A percentile compares a stretch with the other conserved stretches of the same genome.
Evolutionary conservation across 805 yeast genomes (phyloP).

Genomic region (Candida adriatica): DNA sequence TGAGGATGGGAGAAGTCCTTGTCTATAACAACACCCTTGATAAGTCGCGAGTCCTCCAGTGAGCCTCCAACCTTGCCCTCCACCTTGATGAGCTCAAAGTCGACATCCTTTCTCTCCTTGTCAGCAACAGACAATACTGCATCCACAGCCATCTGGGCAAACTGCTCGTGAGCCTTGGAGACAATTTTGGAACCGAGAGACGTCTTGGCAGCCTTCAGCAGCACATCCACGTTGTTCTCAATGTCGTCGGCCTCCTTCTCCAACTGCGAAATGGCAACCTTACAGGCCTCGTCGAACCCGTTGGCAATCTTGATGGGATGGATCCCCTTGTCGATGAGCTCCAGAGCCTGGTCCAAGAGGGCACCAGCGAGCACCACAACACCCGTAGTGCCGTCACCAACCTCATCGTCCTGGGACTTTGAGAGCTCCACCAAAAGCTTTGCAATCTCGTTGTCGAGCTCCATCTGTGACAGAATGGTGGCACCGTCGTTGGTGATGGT

Average conservation of each 20-base stretch:
- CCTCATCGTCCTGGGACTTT: conserved; percentile 94
- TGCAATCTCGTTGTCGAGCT: conserved; percentile 92
- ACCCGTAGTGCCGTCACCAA: conserved; percentile 99
- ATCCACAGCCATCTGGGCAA: conserved; percentile 96
- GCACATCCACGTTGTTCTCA: conserved; percentile 35
- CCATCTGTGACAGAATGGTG: conserved; percentile 93
- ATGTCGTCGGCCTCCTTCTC: conserved; percentile 71
- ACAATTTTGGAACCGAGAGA: conserved; percentile 94
- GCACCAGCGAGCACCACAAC: conserved; percentile 97
- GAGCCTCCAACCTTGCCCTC: conserved; percentile 97
- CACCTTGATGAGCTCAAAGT: conserved; percentile 90
- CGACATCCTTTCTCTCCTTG: conserved; percentile 87
- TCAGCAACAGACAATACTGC: conserved; percentile 91
- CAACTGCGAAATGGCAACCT: conserved; percentile 73
- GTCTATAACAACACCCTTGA: conserved; percentile 89
- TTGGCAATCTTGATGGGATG: conserved; percentile 96
- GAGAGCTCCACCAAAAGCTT: conserved; percentile 90
- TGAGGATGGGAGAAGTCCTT: conserved; percentile 98
- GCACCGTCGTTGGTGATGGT: conserved; percentile 99
- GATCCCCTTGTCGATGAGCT: conserved; percentile 91
- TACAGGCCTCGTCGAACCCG: conserved; percentile 96
- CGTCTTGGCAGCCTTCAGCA: conserved; percentile 89
- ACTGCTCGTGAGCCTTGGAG: conserved; percentile 86
- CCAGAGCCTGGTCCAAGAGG: conserved; percentile 87
- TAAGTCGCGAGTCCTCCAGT: conserved; percentile 73